Percentiles rank a stretch among this genome's conserved stretches.
phyloP scores from a whole-genome alignment of 352 stramenopile species.

The Globisporangium cylindrosporum region DNA sequence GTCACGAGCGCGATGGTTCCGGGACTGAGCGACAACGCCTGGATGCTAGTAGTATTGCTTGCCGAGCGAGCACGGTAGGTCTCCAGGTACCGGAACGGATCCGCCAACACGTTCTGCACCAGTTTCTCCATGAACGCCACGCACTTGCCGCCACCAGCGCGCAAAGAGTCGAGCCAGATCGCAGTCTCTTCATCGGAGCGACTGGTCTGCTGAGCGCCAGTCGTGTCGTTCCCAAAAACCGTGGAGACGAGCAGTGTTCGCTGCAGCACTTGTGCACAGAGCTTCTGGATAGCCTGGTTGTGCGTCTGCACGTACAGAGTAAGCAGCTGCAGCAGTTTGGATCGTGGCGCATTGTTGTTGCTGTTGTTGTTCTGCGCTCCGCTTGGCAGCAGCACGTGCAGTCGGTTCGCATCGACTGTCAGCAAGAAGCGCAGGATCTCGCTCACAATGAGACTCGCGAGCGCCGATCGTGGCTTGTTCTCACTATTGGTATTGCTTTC shows the following conservation, averaged over 20 bases:
- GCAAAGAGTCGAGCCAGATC: conserved; percentile 67
- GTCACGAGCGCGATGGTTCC: conserved; percentile 46
- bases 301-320: conserved; percentile 42
- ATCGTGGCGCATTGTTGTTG: conserved; percentile 21
- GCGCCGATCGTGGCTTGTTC: conserved; percentile 14
- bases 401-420: conserved; percentile 47
- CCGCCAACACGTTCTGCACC: conserved; percentile 35
- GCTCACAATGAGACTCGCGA: conserved; percentile 57
- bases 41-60: not conserved
- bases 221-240: conserved; percentile 45
- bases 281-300: conserved; percentile 32
- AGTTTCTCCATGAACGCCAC: conserved; percentile 48
- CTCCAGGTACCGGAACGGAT: conserved; percentile 49
- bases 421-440: conserved; percentile 74
- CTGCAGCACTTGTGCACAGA: conserved; percentile 48
- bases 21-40: conserved; percentile 32
- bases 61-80: conserved; percentile 20
- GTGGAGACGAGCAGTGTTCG: conserved; percentile 51
- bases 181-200: conserved; percentile 48
- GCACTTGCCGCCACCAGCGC: conserved; percentile 30
- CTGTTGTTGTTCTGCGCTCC: conserved; percentile 16
- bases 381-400: conserved; percentile 51
- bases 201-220: conserved; percentile 10
- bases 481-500: conserved; percentile 12
- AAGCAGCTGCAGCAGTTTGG: conserved; percentile 73